Percentiles rank a stretch among this genome's conserved stretches.
Evolutionary conservation across 192 early-diverging fungal genomes (phyloP).

Genomic region (Cetraspora pellucida): DNA sequence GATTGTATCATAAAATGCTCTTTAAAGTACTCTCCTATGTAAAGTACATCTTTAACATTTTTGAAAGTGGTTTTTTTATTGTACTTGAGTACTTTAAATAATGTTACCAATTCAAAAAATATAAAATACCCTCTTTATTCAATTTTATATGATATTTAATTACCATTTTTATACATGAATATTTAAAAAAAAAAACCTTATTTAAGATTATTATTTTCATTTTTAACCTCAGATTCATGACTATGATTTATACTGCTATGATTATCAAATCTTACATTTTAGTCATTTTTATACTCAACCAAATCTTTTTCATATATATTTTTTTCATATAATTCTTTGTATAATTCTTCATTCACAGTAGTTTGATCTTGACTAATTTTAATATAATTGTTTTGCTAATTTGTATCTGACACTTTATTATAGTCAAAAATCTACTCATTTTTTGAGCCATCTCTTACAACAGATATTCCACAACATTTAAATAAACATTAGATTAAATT

Average conservation of each 20-base stretch:
- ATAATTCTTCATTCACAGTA: background rate
- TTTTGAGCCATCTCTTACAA: background rate
- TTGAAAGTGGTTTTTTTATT: no score
- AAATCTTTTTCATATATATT: background rate
- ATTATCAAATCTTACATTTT: background rate
- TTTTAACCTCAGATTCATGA: background rate
- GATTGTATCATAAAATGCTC: no score
- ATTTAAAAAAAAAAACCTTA: no score
- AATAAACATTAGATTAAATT: background rate
- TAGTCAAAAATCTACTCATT: constrained; percentile 8
- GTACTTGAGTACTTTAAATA: no score
- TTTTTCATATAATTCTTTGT: background rate
- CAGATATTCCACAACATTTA: constrained; percentile 26
- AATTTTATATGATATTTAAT: no score
- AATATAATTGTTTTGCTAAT: background rate
- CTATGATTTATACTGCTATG: background rate
- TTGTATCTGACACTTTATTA: background rate
- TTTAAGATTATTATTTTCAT: no score
- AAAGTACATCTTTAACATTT: no score
- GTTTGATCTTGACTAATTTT: background rate
- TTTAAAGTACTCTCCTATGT: no score
- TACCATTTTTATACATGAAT: no score
- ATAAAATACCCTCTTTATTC: no score
- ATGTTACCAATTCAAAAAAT: no score
- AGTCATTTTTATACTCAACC: no score